Base-by-base conservation (phyloP, 2,329 filamentous ascomycete species). In the Diaporthe longicolla region DNA sequence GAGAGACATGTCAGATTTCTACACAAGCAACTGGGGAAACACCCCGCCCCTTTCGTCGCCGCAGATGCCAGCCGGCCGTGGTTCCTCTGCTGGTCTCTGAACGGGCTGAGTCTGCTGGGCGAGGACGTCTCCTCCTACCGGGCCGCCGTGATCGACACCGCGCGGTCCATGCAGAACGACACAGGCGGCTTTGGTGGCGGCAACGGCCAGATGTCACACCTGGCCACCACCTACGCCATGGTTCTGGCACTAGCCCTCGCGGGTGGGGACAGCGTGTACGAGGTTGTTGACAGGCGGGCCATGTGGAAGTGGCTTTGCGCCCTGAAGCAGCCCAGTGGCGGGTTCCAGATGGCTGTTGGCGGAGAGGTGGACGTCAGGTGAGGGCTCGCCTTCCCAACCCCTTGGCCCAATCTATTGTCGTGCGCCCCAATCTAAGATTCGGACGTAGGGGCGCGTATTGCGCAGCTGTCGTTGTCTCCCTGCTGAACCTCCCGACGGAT, bases 341-440 rank as follows among this genome's bases (percentile, higher is more conserved):
- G 95, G n/a, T 98, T 99, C 82, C 91, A 93, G 79, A 93, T 99
- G 87, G 92, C 92, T 69, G 85, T 93, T 66, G 94, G 93, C 74
- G 97, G 95, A 74, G 97, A 99, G 85, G 93, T 97, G 83, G 97
- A 99, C 83, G 93, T 98, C 75, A 92, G 95, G 93, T 94, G 55
- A 76, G 75, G 24, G 76, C 43, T 19, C 29, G 21, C 37, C 24
- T 35, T 19, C 17, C 45, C 43, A 10, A 10, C 29, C 45, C 50
- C 24, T n/a, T 59, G 52, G 15, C 45, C 71, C 43, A 11, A 15
- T 37, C 40, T 19, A n/a, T 43, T 45, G 11, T 43, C 26, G 21
- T 70, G n/a, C 11, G 32, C 15, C 54, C 15, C 52, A 29, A 52
- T 55, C 72, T 72, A 73, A 75, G 11, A 75, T 57, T 72, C 57